Evolutionary conservation across 805 yeast species (phyloP), one percentile per base, ranked within the genome.

Genomic region (Zygosaccharomyces bailii): DNA sequence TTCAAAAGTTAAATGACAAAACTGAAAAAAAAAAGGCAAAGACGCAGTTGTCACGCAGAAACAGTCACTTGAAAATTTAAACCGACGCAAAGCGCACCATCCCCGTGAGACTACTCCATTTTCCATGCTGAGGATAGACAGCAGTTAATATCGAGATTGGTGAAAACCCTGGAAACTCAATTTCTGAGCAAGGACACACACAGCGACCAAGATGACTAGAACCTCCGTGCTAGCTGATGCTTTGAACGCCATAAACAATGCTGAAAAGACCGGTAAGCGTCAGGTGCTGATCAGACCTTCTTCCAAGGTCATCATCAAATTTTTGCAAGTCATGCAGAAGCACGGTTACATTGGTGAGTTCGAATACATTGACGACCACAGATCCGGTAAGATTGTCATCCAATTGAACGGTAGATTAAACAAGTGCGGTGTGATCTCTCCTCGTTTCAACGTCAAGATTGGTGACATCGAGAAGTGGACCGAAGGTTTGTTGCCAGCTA

Each of bases 291-390:
- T 90, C 78, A 86, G 96, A 83, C 97, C 97, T 61, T 88, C 97
- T 44, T 90, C 96, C 71, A 90, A 90, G 86, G 97, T 90, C 67
- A 89, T 90, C 79, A 82, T 90, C 84, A 90, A 88, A 78, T 90
- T 88, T 79, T 80, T 90, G 74, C 80, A 87, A 69, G 97, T 90
- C 66, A 89, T 90, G 86, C 97, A 90, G 81, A 88, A 81, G 78
- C 97, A 90, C 75, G 96, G 96, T 68, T 90, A 90, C 93, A 90
- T 89, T 78, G 96, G 90, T 69, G 97, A 89, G 78, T 89, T 89
- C 74, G 96, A 90, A 81, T 87, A 84, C 84, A 89, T 89, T 66
- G 97, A 89, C 70, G 96, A 89, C 82, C 97, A 89, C 90, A 87
- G 97, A 82, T 86, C 96, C 49, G 97, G 96, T 68, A 89, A 89